Evolutionary conservation across 2,329 filamentous ascomycete genomes (phyloP), one percentile per base, ranked within the genome.

Genomic region (Calonectria honghensis): DNA sequence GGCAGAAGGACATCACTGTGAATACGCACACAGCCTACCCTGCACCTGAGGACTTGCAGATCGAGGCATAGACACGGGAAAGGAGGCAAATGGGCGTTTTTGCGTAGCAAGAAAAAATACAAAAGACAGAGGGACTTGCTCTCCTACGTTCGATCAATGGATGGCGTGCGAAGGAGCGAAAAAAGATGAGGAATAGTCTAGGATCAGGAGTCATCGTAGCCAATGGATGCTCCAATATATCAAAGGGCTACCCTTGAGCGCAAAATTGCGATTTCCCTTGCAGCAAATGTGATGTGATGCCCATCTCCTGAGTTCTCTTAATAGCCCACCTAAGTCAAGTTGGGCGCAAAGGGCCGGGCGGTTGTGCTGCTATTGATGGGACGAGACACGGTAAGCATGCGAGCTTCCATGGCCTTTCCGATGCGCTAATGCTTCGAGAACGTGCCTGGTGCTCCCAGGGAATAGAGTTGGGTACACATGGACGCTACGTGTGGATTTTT

Each of bases 191-290:
- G 35, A 37, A 61, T n/a, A 9, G n/a, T 63, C 35, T 41, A n/a
- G 27, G 24, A 27, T 35, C 51, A 48, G 57, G 68, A 50, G 35
- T 39, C 20, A 24, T 65, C 70, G 39, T 29, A 65, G 24, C 54
- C 37, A 66, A 61, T 64, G 64, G 68, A 68, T 48, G 41, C 27
- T 20, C 24, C 27, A 31, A 73, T 13, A 64, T 52, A 64, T 27
- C 29, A 37, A 63, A 64, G 20, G n/a, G 54, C 20, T 45, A 45
- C 24, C 41, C 18, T 14, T 29, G 39, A 35, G 31, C 18, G 18
- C 7, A 11, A 14, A 20, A 45, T 13, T 24, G 3, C 24, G 16
- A 35, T 14, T 32, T 7, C 18, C 35, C 6, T 9, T 45, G 35
- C 32, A 24, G 11, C 24, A 41, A 41, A 41, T 2, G 6, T 10